Conservation (phyloP, 345 rosid species). For the Brassica cretica region DNA sequence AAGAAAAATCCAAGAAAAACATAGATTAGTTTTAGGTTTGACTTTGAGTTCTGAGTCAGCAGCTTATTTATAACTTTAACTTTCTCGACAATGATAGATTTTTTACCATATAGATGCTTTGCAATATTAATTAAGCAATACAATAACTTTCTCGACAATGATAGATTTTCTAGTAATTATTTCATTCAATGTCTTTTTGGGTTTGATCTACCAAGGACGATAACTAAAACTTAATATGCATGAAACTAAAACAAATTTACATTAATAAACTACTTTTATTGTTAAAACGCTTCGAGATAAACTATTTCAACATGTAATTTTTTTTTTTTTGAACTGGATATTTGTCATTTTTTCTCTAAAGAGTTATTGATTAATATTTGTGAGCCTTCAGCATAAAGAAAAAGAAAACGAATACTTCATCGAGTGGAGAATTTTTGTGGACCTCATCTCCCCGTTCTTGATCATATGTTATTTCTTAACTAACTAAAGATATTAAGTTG, state of each 20-base stretch:
- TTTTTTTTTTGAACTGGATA: background rate
- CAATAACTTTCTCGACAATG: background rate
- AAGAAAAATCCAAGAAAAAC: too few species aligned
- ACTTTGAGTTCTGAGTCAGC: too few species aligned
- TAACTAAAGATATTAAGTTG: constrained; percentile 25
- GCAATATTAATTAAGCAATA: background rate
- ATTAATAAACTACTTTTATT: background rate
- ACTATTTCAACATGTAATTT: background rate
- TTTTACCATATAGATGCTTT: too few species aligned
- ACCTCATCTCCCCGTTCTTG: constrained; percentile 32
- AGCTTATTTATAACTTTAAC: too few species aligned
- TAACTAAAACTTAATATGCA: background rate
- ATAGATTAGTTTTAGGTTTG: too few species aligned
- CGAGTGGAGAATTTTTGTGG: constrained; percentile 38
- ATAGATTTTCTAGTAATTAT: background rate
- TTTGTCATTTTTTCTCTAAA: background rate
- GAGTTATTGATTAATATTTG: constrained; percentile 1
- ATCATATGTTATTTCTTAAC: constrained; percentile 22
- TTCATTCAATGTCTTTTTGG: background rate
- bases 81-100: too few species aligned
- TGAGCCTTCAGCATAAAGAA: constrained; percentile 21
- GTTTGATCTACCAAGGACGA: background rate
- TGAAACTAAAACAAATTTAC: background rate
- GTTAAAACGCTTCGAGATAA: background rate
- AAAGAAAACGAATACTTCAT: constrained; percentile 28